Evolutionary conservation across 140 eudicot species (phyloP).

Genomic region (Bidens hawaiensis): DNA sequence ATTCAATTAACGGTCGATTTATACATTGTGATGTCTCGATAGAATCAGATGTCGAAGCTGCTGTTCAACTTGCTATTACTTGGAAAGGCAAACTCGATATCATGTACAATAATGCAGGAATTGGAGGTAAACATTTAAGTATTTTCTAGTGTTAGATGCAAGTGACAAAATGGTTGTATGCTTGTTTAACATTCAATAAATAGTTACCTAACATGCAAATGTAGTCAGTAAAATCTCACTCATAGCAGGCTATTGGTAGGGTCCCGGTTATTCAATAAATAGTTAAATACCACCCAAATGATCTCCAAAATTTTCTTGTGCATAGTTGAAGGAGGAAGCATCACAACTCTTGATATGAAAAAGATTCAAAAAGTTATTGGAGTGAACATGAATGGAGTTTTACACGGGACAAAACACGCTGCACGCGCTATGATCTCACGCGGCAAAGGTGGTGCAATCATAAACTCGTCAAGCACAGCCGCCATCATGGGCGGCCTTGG

Average conservation of each 20-base stretch:
- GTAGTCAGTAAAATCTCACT: no score
- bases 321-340: slow-evolving; percentile 38
- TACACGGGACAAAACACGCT: slow-evolving; percentile 53
- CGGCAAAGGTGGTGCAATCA: slow-evolving; percentile 40
- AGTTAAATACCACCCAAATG: not conserved
- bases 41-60: slow-evolving; percentile 50
- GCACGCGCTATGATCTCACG: slow-evolving; percentile 42
- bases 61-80: slow-evolving; percentile 44
- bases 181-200: not conserved
- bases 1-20: slow-evolving; percentile 43
- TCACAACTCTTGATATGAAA: slow-evolving; percentile 38
- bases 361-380: slow-evolving; percentile 16
- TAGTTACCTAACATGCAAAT: no score
- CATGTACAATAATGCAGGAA: slow-evolving; percentile 56
- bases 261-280: not conserved
- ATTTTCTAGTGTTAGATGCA: not conserved
- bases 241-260: no score
- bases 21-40: slow-evolving; percentile 51
- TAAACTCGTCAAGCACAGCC: slow-evolving; percentile 52
- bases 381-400: slow-evolving; percentile 30
- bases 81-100: slow-evolving; percentile 65
- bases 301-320: not conserved
- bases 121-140: slow-evolving; percentile 26
- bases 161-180: not conserved
- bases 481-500: slow-evolving; percentile 68